A percentile compares a stretch with the other conserved stretches of the same genome.
Evolutionary conservation across 805 yeast species (phyloP).

Genomic region (Danielozyma ontarioensis): DNA sequence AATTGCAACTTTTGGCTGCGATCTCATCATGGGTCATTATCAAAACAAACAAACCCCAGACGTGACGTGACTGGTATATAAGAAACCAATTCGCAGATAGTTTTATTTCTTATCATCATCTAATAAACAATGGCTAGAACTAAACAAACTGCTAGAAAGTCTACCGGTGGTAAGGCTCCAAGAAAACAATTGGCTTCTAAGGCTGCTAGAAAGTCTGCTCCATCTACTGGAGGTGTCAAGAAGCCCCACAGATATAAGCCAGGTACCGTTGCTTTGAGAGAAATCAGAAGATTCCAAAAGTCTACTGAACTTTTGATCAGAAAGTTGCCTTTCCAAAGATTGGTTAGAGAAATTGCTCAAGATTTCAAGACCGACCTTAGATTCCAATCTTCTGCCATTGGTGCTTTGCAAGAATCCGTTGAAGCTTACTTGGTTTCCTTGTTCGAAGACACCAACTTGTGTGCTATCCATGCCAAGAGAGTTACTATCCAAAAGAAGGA

Average conservation of each 20-base stretch:
- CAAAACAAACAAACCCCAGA: too few species aligned
- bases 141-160: conserved; percentile 90
- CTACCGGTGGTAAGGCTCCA: conserved; percentile 95
- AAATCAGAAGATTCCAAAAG: conserved; percentile 96
- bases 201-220: conserved; percentile 92
- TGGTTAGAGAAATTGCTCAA: conserved; percentile 93
- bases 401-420: conserved; percentile 97
- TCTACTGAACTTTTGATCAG: conserved; percentile 92
- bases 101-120: background rate
- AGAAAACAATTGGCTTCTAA: conserved; percentile 89
- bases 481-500: conserved; percentile 98
- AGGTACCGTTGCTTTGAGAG: conserved; percentile 95
- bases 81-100: too few species aligned
- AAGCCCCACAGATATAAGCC: conserved; percentile 96
- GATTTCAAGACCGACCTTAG: conserved; percentile 90
- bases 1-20: too few species aligned
- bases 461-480: conserved; percentile 99
- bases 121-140: conserved; percentile 83
- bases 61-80: too few species aligned
- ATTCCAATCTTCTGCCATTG: conserved; percentile 96
- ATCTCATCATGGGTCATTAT: too few species aligned
- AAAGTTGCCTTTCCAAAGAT: conserved; percentile 95
- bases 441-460: conserved; percentile 96
- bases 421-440: conserved; percentile 96
- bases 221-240: conserved; percentile 90